Percentiles rank a stretch among this genome's conserved stretches.
These are phyloP conservation scores for Kodamaea kaohsiungensis DNA, from an alignment of 805 yeast genomes.

Conservation along the genomic window DNA sequence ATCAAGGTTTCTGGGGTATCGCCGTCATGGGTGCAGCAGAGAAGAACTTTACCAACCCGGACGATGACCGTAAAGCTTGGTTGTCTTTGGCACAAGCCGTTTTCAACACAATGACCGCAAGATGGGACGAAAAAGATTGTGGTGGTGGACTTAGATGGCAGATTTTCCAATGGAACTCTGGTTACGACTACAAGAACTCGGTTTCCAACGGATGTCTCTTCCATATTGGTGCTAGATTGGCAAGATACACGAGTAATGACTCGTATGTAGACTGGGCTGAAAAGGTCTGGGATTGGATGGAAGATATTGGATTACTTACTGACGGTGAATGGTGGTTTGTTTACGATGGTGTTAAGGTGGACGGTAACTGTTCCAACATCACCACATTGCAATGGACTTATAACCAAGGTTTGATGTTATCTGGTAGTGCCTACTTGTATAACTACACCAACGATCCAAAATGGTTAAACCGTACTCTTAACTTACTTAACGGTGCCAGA, in stretches of 20 bases:
- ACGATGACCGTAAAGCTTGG: slow-evolving; percentile 37
- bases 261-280: slow-evolving; percentile 44
- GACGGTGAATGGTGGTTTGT: slow-evolving; percentile 50
- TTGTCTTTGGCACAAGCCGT: slow-evolving; percentile 43
- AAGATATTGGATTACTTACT: slow-evolving; percentile 32
- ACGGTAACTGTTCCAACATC: slow-evolving; percentile 60
- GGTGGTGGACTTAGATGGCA: slow-evolving; percentile 50
- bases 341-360: slow-evolving; percentile 72
- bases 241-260: slow-evolving; percentile 41
- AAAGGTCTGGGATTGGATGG: slow-evolving; percentile 48
- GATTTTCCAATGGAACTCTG: slow-evolving; percentile 49
- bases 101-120: slow-evolving; percentile 45
- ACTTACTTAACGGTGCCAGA: slow-evolving; percentile 53
- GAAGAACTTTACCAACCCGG: slow-evolving; percentile 67
- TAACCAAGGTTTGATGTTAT: slow-evolving; percentile 75
- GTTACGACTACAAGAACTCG: slow-evolving; percentile 47
- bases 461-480: slow-evolving; percentile 66
- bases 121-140: slow-evolving; percentile 42
- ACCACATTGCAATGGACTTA: slow-evolving; percentile 78
- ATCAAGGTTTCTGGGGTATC: slow-evolving; percentile 96
- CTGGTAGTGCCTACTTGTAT: slow-evolving; percentile 81
- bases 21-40: slow-evolving; percentile 93
- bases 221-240: slow-evolving; percentile 46
- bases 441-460: slow-evolving; percentile 63
- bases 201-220: slow-evolving; percentile 47